These are phyloP conservation scores for Miamiensis avidus DNA, from an alignment of 169 alveolate genomes.

Conservation along the genomic window DNA sequence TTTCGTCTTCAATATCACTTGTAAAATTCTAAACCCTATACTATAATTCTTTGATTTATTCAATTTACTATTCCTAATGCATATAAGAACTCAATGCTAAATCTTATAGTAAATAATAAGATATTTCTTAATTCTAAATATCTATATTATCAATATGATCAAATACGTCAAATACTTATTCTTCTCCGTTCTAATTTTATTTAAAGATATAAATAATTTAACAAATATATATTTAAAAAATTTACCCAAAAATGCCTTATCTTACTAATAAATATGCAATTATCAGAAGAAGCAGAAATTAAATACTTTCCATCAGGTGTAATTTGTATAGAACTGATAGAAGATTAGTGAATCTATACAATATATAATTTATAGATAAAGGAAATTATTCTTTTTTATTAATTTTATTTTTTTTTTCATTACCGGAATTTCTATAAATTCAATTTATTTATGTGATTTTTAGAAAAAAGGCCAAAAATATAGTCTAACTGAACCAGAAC, in stretches of 20 bases:
- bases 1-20: constrained; percentile 50
- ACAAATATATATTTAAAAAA: too few relatives aligned
- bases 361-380: too few relatives aligned
- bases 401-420: too few relatives aligned
- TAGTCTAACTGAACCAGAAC: constrained; percentile 37
- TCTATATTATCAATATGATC: constrained; percentile 4
- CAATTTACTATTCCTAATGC: constrained; percentile 21
- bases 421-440: constrained; percentile 42
- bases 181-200: too few relatives aligned
- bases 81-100: constrained; percentile 26
- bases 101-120: constrained; percentile 22
- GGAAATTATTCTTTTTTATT: too few relatives aligned
- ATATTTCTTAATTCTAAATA: constrained; percentile 12
- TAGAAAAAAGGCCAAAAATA: constrained; percentile 41
- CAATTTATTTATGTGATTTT: constrained; percentile 30
- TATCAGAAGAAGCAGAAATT: constrained; percentile 37
- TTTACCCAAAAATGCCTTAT: constrained; percentile 19
- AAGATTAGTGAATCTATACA: constrained; percentile 18
- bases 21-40: constrained; percentile 36
- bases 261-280: constrained; percentile 37
- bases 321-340: constrained; percentile 26
- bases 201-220: too few relatives aligned
- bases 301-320: constrained; percentile 32
- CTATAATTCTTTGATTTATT: constrained; percentile 39
- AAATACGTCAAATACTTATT: constrained; percentile 5